Percentiles rank a stretch among this genome's conserved stretches.
Evolutionary conservation across 306 rosid genomes (phyloP).

Genomic region (Casuarina equisetifolia): DNA sequence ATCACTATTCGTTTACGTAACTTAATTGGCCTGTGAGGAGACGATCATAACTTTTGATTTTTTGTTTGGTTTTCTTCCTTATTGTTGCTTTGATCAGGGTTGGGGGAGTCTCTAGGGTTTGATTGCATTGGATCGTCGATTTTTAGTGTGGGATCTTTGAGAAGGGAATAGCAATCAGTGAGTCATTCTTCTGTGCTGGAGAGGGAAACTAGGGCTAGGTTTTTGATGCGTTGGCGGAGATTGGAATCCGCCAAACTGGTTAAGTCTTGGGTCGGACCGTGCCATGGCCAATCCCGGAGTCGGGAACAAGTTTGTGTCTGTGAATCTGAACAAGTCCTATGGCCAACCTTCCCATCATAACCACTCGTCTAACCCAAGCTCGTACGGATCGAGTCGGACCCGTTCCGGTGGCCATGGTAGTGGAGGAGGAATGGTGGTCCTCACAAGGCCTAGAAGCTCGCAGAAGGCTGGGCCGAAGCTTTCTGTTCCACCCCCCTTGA

Average conservation of each 20-base stretch:
- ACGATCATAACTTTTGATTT: slow-evolving; percentile 13
- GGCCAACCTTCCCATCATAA: slow-evolving; percentile 66
- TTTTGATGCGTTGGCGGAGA: slow-evolving; percentile 71
- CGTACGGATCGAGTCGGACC: slow-evolving; percentile 54
- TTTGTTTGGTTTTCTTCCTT: not conserved
- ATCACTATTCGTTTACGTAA: not conserved
- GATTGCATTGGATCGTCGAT: not conserved
- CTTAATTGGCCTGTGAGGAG: slow-evolving; percentile 1
- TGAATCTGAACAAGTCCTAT: slow-evolving; percentile 95
- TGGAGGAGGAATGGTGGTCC: slow-evolving; percentile 75
- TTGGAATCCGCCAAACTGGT: slow-evolving; percentile 44
- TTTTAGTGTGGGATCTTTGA: slow-evolving; percentile 30
- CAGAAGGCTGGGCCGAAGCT: slow-evolving; percentile 90
- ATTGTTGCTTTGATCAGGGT: slow-evolving; percentile 35
- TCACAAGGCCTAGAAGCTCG: slow-evolving; percentile 88
- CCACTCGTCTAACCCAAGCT: slow-evolving; percentile 36
- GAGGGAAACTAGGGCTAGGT: slow-evolving; percentile 42
- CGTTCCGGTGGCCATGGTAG: slow-evolving; percentile 50
- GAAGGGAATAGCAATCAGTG: slow-evolving; percentile 18
- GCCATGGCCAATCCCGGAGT: slow-evolving; percentile 93
- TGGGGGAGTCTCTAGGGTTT: slow-evolving; percentile 24
- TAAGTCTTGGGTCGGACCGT: slow-evolving; percentile 32
- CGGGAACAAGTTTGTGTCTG: slow-evolving; percentile 78
- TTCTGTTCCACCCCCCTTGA: slow-evolving; percentile 99
- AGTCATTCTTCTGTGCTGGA: slow-evolving; percentile 16